phyloP scores from a whole-genome alignment of 1,139 yeast species.

The Debaryomyces singareniensis region DNA sequence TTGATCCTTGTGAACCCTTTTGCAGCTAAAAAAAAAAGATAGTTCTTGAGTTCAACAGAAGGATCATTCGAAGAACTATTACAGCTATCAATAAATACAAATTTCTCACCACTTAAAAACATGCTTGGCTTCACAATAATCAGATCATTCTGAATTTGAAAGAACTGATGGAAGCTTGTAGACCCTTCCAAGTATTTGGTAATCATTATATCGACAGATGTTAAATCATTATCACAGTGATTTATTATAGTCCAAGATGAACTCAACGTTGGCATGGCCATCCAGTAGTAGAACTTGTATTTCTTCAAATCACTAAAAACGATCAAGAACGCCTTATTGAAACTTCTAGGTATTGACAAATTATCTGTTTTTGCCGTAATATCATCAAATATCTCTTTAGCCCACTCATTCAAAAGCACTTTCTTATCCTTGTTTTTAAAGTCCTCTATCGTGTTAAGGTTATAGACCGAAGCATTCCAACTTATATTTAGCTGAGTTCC shows the following conservation, averaged over 20 bases:
- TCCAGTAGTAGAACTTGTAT: slow-evolving; percentile 85
- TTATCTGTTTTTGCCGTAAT: slow-evolving; percentile 8
- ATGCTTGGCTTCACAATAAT: neutral
- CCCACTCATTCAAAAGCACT: slow-evolving; percentile 41
- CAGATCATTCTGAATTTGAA: slow-evolving; percentile 7
- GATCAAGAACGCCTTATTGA: slow-evolving; percentile 49
- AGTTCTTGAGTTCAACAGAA: slow-evolving; percentile 62
- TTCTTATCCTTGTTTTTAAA: slow-evolving; percentile 66
- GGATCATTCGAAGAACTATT: slow-evolving; percentile 37
- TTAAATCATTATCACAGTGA: slow-evolving; percentile 1
- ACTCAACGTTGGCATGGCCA: slow-evolving; percentile 64
- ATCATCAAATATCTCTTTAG: slow-evolving; percentile 22
- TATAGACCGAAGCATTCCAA: slow-evolving; percentile 32
- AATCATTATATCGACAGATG: slow-evolving; percentile 3
- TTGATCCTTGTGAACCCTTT: slow-evolving; percentile 31
- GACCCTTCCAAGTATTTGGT: slow-evolving; percentile 4
- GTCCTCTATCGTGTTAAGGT: slow-evolving; percentile 80
- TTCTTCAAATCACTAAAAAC: slow-evolving; percentile 85
- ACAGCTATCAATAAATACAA: slow-evolving; percentile 62
- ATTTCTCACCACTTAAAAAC: slow-evolving; percentile 2
- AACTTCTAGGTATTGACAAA: slow-evolving; percentile 3
- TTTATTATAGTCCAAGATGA: slow-evolving; percentile 32
- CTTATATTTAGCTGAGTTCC: slow-evolving; percentile 19
- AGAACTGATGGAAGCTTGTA: slow-evolving; percentile 6
- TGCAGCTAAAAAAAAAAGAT: slow-evolving; percentile 47